phyloP scores from a whole-genome alignment of 768 basidiomycete genomes.

The Phylloporus sp. region DNA sequence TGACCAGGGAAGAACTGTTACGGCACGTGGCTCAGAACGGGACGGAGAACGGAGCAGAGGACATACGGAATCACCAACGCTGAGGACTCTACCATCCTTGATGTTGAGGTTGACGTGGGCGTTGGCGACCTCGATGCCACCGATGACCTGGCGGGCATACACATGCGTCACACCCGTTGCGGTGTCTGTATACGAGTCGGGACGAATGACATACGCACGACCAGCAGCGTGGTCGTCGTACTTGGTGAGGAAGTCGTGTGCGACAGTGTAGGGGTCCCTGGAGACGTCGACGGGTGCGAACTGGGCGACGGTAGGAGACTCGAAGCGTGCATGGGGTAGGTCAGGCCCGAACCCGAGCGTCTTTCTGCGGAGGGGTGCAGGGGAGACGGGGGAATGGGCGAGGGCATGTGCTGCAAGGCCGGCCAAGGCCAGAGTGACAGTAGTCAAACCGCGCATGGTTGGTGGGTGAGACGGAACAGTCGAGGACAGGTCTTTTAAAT shows the following conservation, averaged over 20 bases:
- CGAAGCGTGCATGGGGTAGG: conserved; percentile 69
- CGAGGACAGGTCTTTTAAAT: conserved; percentile 15
- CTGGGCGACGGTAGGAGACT: conserved; percentile 36
- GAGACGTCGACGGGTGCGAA: conserved; percentile 38
- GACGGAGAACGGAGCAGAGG: background rate
- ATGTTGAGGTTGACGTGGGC: conserved; percentile 94
- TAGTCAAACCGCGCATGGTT: conserved; percentile 61
- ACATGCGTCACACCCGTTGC: conserved; percentile 86
- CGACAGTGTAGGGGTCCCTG: conserved; percentile 58
- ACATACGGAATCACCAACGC: conserved; percentile 83
- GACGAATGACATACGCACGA: conserved; percentile 56
- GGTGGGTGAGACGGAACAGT: background rate
- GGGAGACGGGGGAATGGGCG: conserved; percentile 34
- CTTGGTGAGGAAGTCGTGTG: conserved; percentile 51
- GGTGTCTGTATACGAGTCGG: conserved; percentile 84
- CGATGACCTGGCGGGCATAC: conserved; percentile 80
- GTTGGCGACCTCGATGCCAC: conserved; percentile 85
- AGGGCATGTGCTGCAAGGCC: conserved; percentile 56
- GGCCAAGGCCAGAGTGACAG: conserved; percentile 57
- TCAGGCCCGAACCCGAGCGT: conserved; percentile 85
- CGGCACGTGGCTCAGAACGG: conserved; percentile 7
- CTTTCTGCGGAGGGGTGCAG: conserved; percentile 52
- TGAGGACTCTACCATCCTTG: conserved; percentile 76
- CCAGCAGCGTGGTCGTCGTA: conserved; percentile 35
- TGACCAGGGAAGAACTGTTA: conserved; percentile 68